A percentile compares a stretch with the other conserved stretches of the same genome.
phyloP scores from a whole-genome alignment of 225 moss, liverwort and hornwort genomes.

The Bryum argenteum region DNA sequence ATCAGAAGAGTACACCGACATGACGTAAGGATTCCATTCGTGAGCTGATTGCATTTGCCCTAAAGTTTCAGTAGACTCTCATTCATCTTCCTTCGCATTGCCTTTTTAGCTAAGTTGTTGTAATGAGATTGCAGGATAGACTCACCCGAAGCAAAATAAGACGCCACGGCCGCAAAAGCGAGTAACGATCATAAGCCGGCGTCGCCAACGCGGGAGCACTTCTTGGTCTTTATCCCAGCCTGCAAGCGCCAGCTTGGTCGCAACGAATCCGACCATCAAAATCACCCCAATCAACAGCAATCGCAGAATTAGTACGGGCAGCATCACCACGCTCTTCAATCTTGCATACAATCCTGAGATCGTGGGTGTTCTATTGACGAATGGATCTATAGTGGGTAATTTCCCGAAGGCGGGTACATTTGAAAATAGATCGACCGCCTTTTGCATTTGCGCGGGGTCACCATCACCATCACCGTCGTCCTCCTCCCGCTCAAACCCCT shows the following conservation, averaged over 20 bases:
- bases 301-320: constrained; percentile 71
- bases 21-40: background rate
- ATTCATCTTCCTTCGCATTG: background rate
- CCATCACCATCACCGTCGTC: background rate
- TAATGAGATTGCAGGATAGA: background rate
- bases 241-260: constrained; percentile 62
- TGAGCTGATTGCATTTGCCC: background rate
- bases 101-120: background rate
- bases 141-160: constrained; percentile 82
- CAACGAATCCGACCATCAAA: constrained; percentile 63
- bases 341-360: constrained; percentile 71
- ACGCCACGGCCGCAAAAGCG: constrained; percentile 74
- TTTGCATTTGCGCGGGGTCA: constrained; percentile 35
- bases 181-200: constrained; percentile 67
- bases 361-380: constrained; percentile 62
- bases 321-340: constrained; percentile 56
- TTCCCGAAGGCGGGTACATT: constrained; percentile 49
- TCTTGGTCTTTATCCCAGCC: constrained; percentile 51
- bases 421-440: constrained; percentile 57
- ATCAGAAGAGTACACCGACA: background rate
- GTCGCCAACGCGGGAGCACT: constrained; percentile 73
- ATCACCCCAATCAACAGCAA: constrained; percentile 51
- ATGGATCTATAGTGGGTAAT: constrained; percentile 69
- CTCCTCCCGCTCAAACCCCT: background rate
- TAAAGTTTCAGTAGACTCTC: background rate